Conservation (phyloP, 352 stramenopile species). For the Globisporangium orthogonon region DNA sequence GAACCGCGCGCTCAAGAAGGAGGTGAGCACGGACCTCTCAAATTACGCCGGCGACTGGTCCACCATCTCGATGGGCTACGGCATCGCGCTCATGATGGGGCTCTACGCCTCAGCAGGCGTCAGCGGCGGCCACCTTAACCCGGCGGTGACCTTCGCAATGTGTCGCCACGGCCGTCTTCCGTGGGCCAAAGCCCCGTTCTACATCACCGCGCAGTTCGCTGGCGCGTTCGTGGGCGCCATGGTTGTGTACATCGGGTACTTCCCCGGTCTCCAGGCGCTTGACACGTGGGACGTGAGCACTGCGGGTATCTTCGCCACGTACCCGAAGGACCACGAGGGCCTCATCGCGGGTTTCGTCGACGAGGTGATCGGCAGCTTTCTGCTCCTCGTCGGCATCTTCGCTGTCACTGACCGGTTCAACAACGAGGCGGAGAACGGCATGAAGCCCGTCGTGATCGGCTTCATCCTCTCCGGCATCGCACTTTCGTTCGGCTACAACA, state of each 20-base stretch:
- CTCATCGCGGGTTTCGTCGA: conserved; percentile 55
- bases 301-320: conserved; percentile 67
- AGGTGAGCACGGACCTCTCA: conserved; percentile 34
- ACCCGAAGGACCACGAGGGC: conserved; percentile 59
- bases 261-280: conserved; percentile 42
- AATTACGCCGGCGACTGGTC: conserved; percentile 62
- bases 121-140: conserved; percentile 65
- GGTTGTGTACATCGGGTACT: conserved; percentile 65
- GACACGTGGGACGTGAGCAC: conserved; percentile 57
- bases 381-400: conserved; percentile 65
- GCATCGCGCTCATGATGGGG: conserved; percentile 65
- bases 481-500: conserved; percentile 78
- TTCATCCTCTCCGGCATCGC: conserved; percentile 70
- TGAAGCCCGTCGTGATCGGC: conserved; percentile 65
- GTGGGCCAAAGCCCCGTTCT: conserved; percentile 61
- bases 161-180: conserved; percentile 46
- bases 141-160: conserved; percentile 63
- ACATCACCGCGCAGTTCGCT: conserved; percentile 51
- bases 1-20: conserved; percentile 40
- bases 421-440: conserved; percentile 55
- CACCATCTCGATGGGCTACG: conserved; percentile 63
- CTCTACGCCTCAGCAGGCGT: conserved; percentile 62
- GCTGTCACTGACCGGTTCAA: conserved; percentile 68
- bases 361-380: conserved; percentile 49
- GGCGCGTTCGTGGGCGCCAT: conserved; percentile 60